These are phyloP conservation scores for Coelastrella sp. DNA, from an alignment of 139 green algal genomes.

Conservation along the genomic window DNA sequence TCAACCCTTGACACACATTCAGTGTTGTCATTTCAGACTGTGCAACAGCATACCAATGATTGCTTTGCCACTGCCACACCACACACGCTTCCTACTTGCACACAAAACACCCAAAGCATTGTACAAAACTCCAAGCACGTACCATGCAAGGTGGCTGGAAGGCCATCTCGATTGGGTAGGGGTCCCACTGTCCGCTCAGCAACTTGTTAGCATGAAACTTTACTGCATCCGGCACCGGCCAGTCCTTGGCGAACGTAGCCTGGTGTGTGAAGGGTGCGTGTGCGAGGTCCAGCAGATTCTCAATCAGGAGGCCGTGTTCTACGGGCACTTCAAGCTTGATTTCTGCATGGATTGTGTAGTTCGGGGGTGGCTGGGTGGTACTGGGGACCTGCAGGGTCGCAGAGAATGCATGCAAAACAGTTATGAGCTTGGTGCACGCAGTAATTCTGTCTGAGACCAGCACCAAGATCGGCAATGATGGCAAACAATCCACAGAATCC, in stretches of 20 bases:
- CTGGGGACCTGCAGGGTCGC: constrained; percentile 66
- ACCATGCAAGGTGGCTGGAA: constrained; percentile 96
- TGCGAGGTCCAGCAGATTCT: constrained; percentile 99
- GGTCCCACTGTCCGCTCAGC: constrained; percentile 92
- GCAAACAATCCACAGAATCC: too few relatives aligned
- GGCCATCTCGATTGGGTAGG: constrained; percentile 99
- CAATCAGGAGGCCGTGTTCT: constrained; percentile 98
- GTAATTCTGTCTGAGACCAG: too few relatives aligned
- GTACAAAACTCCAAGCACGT: neutral
- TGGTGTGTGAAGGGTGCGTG: constrained; percentile 99
- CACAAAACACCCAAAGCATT: neutral
- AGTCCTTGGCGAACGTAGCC: constrained; percentile 96
- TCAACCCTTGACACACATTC: too few relatives aligned
- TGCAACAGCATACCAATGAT: too few relatives aligned
- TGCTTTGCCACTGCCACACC: too few relatives aligned
- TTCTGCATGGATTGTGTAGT: constrained; percentile 91
- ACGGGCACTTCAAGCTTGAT: constrained; percentile 95
- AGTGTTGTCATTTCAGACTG: too few relatives aligned
- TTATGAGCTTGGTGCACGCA: too few relatives aligned
- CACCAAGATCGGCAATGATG: too few relatives aligned
- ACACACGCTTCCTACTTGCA: too few relatives aligned
- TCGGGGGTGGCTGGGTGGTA: constrained; percentile 70
- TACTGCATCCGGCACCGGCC: constrained; percentile 95
- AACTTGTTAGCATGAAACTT: constrained; percentile 81
- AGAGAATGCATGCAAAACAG: too few relatives aligned